Base-by-base conservation (phyloP, 2,329 filamentous ascomycete genomes). In the Colletotrichum euphorbiae region DNA sequence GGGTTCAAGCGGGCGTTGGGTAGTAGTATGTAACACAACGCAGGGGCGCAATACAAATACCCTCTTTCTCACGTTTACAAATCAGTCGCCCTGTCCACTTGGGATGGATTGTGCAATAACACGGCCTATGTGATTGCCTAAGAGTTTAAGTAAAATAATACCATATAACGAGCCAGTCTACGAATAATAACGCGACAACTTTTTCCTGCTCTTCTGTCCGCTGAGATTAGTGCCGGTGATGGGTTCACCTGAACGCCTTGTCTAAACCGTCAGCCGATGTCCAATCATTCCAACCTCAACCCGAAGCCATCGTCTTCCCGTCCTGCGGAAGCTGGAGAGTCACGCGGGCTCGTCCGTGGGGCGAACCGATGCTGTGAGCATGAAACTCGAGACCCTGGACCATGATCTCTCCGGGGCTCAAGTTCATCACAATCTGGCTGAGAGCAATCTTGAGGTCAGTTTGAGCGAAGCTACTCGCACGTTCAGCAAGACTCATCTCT, bases 11-110 rank as follows among this genome's bases (percentile, higher is more conserved):
- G 40, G 38, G 48, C 46, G 46, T 52, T 36, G 13, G 36, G 58
- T 43, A 43, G 58, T 15, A 52, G 57, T 52, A 61, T 9, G 50
- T 51, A 60, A 61, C 43, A 52, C 9, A 21, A 42, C 11, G 52
- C 21, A 43, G 24, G 36, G 43, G 36, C 15, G 13, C n/a, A 40
- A 60, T 11, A 17, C 24, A 24, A 28, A 28, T 33, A 13, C 28
- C 28, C 46, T 33, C 7, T 11, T 52, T 52, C 46, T 21, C 58
- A 52, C 58, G 58, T 61, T 52, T 28, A 31, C 19, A 13, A 61
- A 28, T 5, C 17, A 15, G 1, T 19, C 15, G 9, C 17, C 13
- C 38, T 28, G 2, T 28, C 6, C 28, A 28, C 7, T 28, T 7
- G 28, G 28, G 28, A 6, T 28, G 28, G 7, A 28, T 28, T 6